phyloP scores from a whole-genome alignment of 495 filamentous ascomycete species.

The Hypomontagnella monticulosa region DNA sequence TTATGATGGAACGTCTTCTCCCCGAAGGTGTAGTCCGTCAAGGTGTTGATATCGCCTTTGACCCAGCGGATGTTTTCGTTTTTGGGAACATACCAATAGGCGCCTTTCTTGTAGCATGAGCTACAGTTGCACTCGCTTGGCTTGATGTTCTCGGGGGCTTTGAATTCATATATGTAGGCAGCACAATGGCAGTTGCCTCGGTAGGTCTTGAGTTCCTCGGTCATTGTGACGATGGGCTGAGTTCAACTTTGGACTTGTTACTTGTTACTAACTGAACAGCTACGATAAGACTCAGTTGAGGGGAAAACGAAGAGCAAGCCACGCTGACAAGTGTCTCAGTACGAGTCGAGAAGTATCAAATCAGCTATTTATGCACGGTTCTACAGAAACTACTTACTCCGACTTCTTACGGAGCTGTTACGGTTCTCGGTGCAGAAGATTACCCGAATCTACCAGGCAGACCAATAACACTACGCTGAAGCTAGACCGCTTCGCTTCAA shows the following conservation, averaged over 20 bases:
- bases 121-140: constrained; percentile 61
- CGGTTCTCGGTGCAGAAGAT: no score
- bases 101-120: constrained; percentile 58
- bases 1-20: constrained; percentile 46
- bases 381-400: no score
- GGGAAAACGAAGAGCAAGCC: not conserved
- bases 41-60: constrained; percentile 49
- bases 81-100: constrained; percentile 49
- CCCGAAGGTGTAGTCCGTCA: constrained; percentile 52
- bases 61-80: constrained; percentile 48
- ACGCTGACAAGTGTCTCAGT: not conserved
- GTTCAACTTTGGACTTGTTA: not conserved
- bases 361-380: not conserved
- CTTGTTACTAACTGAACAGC: not conserved
- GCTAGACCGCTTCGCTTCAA: constrained; percentile 2
- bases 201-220: constrained; percentile 55
- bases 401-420: no score
- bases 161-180: constrained; percentile 57
- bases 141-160: constrained; percentile 53
- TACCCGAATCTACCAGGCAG: no score
- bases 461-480: not conserved
- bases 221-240: constrained; percentile 22
- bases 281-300: not conserved
- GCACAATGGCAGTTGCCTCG: constrained; percentile 67
- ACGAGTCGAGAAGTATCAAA: not conserved